A percentile compares a stretch with the other conserved stretches of the same genome.
Evolutionary conservation across 495 filamentous ascomycete genomes (phyloP).

Genomic region (Neurospora sp.): DNA sequence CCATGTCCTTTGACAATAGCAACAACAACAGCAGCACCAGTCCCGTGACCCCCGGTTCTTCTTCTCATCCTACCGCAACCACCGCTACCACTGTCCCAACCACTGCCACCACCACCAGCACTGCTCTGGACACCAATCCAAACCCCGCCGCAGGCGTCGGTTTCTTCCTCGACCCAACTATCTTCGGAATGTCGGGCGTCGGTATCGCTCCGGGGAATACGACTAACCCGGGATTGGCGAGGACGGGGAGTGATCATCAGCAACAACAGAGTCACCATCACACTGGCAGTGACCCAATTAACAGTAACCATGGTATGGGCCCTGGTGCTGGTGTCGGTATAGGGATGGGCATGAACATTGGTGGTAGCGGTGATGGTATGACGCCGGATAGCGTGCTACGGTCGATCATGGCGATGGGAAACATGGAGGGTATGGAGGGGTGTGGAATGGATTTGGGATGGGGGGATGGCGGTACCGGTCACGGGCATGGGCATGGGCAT

Average conservation of each 20-base stretch:
- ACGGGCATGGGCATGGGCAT: not conserved
- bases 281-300: not conserved
- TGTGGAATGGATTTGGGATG: not conserved
- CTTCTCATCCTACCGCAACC: not conserved
- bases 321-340: constrained; percentile 2
- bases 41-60: not conserved
- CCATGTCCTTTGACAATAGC: not conserved
- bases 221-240: not conserved
- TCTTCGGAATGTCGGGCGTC: not conserved
- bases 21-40: not conserved
- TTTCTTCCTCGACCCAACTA: not conserved
- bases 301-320: too few relatives aligned
- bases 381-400: constrained; percentile 41
- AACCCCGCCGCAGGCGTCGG: not conserved
- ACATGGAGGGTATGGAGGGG: constrained; percentile 29
- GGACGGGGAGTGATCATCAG: not conserved
- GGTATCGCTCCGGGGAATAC: not conserved
- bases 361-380: constrained; percentile 31
- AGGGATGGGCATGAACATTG: constrained; percentile 15
- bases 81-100: not conserved
- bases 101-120: not conserved
- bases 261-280: not conserved
- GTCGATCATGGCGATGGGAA: constrained; percentile 35
- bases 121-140: not conserved
- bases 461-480: not conserved